Base-by-base conservation (phyloP, 192 early-diverging fungal species). In the Mortierella hygrophila region DNA sequence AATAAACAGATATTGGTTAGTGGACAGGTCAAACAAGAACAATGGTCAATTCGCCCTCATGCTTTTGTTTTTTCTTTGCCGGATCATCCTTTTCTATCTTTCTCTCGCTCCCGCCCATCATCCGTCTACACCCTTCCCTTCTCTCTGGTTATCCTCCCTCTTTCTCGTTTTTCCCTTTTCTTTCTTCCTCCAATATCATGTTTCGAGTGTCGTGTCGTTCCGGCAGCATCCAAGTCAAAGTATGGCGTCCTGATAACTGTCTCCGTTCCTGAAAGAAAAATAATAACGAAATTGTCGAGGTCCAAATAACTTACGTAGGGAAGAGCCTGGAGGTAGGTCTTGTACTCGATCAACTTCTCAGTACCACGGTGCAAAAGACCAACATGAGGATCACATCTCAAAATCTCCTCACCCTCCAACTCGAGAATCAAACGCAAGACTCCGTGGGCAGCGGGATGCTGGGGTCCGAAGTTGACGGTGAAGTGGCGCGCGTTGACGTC, bases 271-370 rank as follows among this genome's bases (percentile, higher is more conserved):
- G 6, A 54, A 4, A 38, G 3, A 46, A 57, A 23, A 35, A 40
- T 8, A 32, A 49, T 32, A 54, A 13, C 35, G 21, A 15, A 65
- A 4, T 16, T 42, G 18, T 0, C 18, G 3, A 13, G n/a, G 2
- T 26, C 15, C 32, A 23, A 80, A 32, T 40, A 46, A 81, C 83
- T 81, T 86, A 86, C 84, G 91, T 99, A 99, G 47, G 98, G 98
- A 47, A 99, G 92, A 69, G 97, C 97, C 89, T 99, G 98, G 49
- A 98, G 90, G 85, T 99, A 99, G 9, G 96, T 99, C 92, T 98
- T 98, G 94, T 98, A 98, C 92, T 99, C 98, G 86, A 99, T 99
- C 84, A 99, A 89, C 91, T 99, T 99, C 88, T 99, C 98, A 8
- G 98, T 99, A 42, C 98, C 98, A 77, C 98, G 95, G 89, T 99